Percentiles rank a stretch among this genome's conserved stretches.
Conservation (phyloP, 305 asterid genomes). For the Fraxinus paxiana region DNA sequence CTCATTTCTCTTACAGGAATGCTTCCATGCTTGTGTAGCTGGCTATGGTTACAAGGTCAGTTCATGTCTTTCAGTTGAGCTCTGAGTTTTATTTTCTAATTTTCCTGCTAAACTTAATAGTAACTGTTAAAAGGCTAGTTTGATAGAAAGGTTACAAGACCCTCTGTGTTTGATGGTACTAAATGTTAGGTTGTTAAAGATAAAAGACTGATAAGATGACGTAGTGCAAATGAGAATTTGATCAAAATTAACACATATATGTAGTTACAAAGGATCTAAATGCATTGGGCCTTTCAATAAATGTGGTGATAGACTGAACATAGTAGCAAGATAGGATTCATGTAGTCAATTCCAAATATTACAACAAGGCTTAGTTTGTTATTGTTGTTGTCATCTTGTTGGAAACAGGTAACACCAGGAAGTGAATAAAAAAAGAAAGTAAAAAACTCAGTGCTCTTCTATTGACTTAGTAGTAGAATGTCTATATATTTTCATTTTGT, state of each 20-base stretch:
- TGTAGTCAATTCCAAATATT: not conserved
- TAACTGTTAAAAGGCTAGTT: not conserved
- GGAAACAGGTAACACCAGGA: too few relatives aligned
- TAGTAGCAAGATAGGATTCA: not conserved
- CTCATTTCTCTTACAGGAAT: conserved; percentile 44
- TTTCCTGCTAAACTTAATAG: not conserved
- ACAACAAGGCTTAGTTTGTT: not conserved
- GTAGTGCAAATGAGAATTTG: not conserved
- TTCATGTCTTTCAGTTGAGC: not conserved
- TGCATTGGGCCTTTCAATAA: not conserved
- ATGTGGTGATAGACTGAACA: not conserved
- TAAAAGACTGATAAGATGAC: not conserved
- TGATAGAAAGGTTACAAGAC: not conserved
- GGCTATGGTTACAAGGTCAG: conserved; percentile 80
- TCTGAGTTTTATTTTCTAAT: not conserved
- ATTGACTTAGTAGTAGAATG: too few relatives aligned
- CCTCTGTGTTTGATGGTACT: not conserved
- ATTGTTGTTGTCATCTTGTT: too few relatives aligned
- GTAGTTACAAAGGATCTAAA: too few relatives aligned
- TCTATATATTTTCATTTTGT: too few relatives aligned
- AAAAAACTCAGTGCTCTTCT: too few relatives aligned
- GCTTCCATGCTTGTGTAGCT: conserved; percentile 71
- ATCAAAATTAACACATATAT: not conserved
- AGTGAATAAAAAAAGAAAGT: too few relatives aligned
- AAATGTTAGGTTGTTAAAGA: not conserved